Base-by-base conservation (phyloP, 768 basidiomycete genomes). In the Auriculariales sp. region DNA sequence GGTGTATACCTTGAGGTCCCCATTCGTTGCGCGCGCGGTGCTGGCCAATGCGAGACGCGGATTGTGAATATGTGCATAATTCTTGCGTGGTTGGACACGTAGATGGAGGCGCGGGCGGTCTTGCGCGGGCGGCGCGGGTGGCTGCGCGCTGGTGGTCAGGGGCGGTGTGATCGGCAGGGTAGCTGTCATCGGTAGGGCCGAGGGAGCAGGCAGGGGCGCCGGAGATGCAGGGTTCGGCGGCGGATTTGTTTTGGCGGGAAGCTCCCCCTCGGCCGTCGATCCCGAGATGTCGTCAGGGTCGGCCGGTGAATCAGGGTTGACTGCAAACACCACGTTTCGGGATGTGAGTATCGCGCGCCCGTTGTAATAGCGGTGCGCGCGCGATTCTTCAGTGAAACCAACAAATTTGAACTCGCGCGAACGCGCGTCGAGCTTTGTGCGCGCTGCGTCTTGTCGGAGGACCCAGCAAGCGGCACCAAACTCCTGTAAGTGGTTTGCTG, bases 251-350 rank as follows among this genome's bases (percentile, higher is more conserved):
- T 7, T 15, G 3, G 15, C 35, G 22, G n/a, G 3, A n/a, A 22
- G 1, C 6, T 1, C 0, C 5, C 22, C n/a, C 35, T 36, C 35
- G n/a, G n/a, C 35, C 35, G n/a, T 22, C n/a, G 22, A 22, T 22
- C 0, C n/a, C 15, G 22, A 36, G 35, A n/a, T 22, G 35, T 36
- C 35, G 1, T 36, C 35, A 22, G 15, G 35, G 0, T 9, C 3
- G 22, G 35, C 6, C 7, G 7, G 6, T 3, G 7, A 0, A 15
- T 1, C n/a, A 6, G n/a, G n/a, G 1, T n/a, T 1, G 1, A 15
- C 3, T 15, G 35, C n/a, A 4, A 36, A 36, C 1, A 22, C 22
- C 1, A 36, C 35, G 1, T 36, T 22, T 3, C 35, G 35, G 3
- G 35, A 36, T 0, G 22, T 22, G 7, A n/a, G 35, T 3, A 36